Conservation (phyloP, 2,329 filamentous ascomycete genomes). For the Didymosphaeria variabile region DNA sequence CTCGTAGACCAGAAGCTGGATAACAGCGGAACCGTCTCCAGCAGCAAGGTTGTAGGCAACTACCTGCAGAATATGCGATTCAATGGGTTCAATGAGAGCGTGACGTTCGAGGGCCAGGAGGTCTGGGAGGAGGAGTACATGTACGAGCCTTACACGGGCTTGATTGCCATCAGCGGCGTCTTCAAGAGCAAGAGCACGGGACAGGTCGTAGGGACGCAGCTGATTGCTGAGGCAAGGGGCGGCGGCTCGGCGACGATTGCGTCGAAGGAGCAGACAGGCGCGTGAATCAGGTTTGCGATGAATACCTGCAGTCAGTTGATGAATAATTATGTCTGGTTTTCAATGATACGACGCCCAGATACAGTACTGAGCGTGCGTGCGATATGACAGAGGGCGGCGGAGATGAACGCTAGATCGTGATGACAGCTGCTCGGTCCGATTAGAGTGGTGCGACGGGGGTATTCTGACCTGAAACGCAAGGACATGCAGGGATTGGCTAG, state of each 20-base stretch:
- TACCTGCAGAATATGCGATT: constrained; percentile 64
- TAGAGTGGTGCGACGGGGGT: background rate
- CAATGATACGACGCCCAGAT: background rate
- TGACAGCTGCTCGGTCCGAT: constrained; percentile 1
- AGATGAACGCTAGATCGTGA: background rate
- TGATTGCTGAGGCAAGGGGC: constrained; percentile 62
- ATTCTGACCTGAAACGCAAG: constrained; percentile 5
- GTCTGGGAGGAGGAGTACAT: constrained; percentile 64
- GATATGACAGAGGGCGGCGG: background rate
- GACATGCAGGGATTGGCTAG: background rate
- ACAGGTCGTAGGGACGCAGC: constrained; percentile 60
- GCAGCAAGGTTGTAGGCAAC: constrained; percentile 57
- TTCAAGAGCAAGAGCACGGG: constrained; percentile 61
- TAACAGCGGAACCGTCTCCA: constrained; percentile 61
- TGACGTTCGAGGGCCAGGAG: constrained; percentile 53
- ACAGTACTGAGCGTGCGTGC: background rate
- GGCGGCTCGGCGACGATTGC: constrained; percentile 64
- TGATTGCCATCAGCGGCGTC: constrained; percentile 55
- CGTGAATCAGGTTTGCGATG: constrained; percentile 6
- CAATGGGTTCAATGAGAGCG: constrained; percentile 58
- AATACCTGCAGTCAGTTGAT: background rate
- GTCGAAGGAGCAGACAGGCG: constrained; percentile 29
- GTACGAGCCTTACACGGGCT: constrained; percentile 62
- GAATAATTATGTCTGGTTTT: constrained; percentile 11
- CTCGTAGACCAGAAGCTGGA: constrained; percentile 64